Percentiles rank a stretch among this genome's conserved stretches.
These are phyloP conservation scores for Capsicum chinense DNA, from an alignment of 257 asterid genomes.

Conservation along the genomic window DNA sequence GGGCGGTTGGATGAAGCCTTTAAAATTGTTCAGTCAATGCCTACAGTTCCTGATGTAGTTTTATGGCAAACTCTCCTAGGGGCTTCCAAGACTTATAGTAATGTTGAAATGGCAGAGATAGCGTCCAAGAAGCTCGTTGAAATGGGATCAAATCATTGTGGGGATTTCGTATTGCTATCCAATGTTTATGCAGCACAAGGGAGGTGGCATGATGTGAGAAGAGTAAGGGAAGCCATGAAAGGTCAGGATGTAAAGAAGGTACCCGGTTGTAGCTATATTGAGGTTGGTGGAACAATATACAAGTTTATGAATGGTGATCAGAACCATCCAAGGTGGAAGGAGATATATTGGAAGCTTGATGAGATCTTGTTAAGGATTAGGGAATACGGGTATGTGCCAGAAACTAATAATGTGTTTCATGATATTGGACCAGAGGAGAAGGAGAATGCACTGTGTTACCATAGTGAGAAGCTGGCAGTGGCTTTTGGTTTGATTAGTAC, in stretches of 20 bases:
- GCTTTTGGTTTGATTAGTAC: slow-evolving; percentile 80
- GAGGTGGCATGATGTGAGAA: slow-evolving; percentile 86
- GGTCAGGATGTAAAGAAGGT: slow-evolving; percentile 67
- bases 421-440: slow-evolving; percentile 91
- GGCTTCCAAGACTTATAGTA: slow-evolving; percentile 72
- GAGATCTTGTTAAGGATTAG: slow-evolving; percentile 61
- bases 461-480: slow-evolving; percentile 92
- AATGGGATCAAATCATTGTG: slow-evolving; percentile 82
- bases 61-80: slow-evolving; percentile 92
- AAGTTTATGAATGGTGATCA: slow-evolving; percentile 75
- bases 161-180: slow-evolving; percentile 84
- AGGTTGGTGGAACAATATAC: slow-evolving; percentile 57
- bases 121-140: slow-evolving; percentile 83
- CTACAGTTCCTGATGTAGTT: slow-evolving; percentile 66
- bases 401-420: slow-evolving; percentile 79
- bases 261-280: slow-evolving; percentile 84
- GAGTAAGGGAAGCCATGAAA: slow-evolving; percentile 84
- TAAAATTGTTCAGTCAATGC: slow-evolving; percentile 62
- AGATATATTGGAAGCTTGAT: slow-evolving; percentile 69
- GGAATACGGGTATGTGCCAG: slow-evolving; percentile 73
- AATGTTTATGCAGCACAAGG: slow-evolving; percentile 77
- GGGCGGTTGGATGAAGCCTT: slow-evolving; percentile 77
- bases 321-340: slow-evolving; percentile 59
- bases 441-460: slow-evolving; percentile 78
- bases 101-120: slow-evolving; percentile 82